Conservation (phyloP, 371 early-diverging fungal genomes). For the Actinomortierella ambigua region DNA sequence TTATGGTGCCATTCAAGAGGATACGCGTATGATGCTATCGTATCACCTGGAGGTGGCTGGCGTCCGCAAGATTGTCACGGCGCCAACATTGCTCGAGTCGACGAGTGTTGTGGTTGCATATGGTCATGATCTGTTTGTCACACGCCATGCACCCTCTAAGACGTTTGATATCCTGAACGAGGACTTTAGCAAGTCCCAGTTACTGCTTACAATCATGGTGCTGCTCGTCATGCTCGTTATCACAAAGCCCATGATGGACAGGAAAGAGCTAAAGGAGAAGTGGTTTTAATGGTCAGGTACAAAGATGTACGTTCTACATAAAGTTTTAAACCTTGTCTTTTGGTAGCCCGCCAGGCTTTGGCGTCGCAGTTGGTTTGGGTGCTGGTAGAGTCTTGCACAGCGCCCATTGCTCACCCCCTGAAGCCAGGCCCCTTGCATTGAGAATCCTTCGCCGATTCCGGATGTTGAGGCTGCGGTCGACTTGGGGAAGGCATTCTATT, state of each 20-base stretch:
- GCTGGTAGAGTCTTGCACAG: too few relatives aligned
- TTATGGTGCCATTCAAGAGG: conserved; percentile 73
- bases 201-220: conserved; percentile 81
- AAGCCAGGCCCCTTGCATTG: too few relatives aligned
- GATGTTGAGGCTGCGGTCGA: too few relatives aligned
- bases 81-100: conserved; percentile 88
- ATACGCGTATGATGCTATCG: conserved; percentile 73
- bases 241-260: conserved; percentile 63
- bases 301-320: too few relatives aligned
- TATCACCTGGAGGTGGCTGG: conserved; percentile 74
- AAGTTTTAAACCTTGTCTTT: too few relatives aligned
- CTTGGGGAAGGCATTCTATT: too few relatives aligned
- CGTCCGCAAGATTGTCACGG: conserved; percentile 66
- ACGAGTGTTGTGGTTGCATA: conserved; percentile 88
- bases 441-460: too few relatives aligned
- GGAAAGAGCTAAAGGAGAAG: conserved; percentile 30
- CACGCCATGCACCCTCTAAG: conserved; percentile 82
- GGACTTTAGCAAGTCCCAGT: conserved; percentile 84
- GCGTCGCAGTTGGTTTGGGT: too few relatives aligned
- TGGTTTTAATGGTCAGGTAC: conserved; percentile 18
- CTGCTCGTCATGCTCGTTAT: conserved; percentile 72
- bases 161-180: conserved; percentile 92
- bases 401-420: too few relatives aligned
- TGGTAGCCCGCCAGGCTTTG: too few relatives aligned
- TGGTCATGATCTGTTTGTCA: conserved; percentile 90